A percentile compares a stretch with the other conserved stretches of the same genome.
Evolutionary conservation across 345 rosid genomes (phyloP).

Genomic region (Salix udensis): DNA sequence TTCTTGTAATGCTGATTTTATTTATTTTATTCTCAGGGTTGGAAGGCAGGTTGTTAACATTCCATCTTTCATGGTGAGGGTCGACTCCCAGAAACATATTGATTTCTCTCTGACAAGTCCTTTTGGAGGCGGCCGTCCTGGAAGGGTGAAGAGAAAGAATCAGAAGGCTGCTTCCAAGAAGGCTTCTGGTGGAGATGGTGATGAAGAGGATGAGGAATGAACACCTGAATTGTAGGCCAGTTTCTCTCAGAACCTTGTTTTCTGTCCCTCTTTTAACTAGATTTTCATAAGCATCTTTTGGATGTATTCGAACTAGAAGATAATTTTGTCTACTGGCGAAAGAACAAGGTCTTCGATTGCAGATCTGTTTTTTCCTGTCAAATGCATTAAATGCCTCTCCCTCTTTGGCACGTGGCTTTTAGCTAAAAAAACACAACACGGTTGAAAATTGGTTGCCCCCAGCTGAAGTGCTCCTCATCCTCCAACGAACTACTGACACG

Average conservation of each 20-base stretch:
- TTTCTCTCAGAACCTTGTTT: no score
- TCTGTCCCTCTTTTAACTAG: not conserved
- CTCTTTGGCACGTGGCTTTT: no score
- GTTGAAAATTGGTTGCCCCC: no score
- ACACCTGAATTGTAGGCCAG: not conserved
- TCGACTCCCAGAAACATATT: slow-evolving; percentile 27
- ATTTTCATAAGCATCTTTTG: not conserved
- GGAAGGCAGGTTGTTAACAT: slow-evolving; percentile 31
- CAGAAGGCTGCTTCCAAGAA: slow-evolving; percentile 63
- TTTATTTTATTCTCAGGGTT: slow-evolving; percentile 12
- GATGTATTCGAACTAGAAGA: not conserved
- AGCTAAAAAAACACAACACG: no score
- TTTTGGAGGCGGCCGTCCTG: slow-evolving; percentile 39
- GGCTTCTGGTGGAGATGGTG: slow-evolving; percentile 64
- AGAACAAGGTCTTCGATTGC: no score
- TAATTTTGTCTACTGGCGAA: no score
- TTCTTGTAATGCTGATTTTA: not conserved
- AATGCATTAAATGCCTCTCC: no score
- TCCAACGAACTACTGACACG: no score
- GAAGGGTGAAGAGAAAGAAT: slow-evolving; percentile 70
- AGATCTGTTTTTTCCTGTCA: no score
- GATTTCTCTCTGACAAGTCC: slow-evolving; percentile 29
- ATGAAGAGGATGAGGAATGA: slow-evolving; percentile 54
- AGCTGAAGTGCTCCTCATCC: no score
- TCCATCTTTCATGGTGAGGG: slow-evolving; percentile 32